Evolutionary conservation across 192 early-diverging fungal genomes (phyloP), one percentile per base, ranked within the genome.

Genomic region (Coemansia sp.): DNA sequence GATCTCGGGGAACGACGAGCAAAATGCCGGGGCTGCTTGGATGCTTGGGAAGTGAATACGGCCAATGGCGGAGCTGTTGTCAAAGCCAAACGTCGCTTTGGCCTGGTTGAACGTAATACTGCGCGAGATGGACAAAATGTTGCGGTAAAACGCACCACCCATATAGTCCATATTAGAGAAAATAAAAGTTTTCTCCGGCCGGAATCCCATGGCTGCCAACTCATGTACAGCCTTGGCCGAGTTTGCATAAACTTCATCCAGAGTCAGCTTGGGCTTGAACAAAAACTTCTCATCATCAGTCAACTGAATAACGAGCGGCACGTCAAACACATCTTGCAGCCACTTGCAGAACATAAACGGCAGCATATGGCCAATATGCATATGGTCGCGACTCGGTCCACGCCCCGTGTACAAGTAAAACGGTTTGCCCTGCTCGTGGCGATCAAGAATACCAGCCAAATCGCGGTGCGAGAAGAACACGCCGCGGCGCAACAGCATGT

Each of bases 221-320:
- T 97, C 94, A 64, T 88, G 90, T 50, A 93, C 95, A 19, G 96
- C 96, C 48, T 89, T 85, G 27, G 73, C 71, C 16, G 89, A 83
- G 71, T 86, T 95, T 65, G 92, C 74, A 61, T 85, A 79, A 18
- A 85, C 86, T 32, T 95, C 84, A 26, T 94, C 95, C 8, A 94
- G 51, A 53, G 91, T 95, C 56, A 98, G 74, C 19, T 90, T 89
- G 22, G 86, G 73, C 74, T 94, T 96, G 87, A 97, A 98, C 76
- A 98, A 71, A 75, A 92, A 98, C 85, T 98, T 98, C 83, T 98
- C 96, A 72, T 98, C 96, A 73, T 98, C 96, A 9, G 97, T 98
- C 63, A 98, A 84, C 75, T 98, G 97, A 58, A 98, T 90, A 6
- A 98, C 97, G 24, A 97, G 69, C 24, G 95, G 94, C 4, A 90